These are phyloP conservation scores for Elsinoe ampelina DNA, from an alignment of 2,329 filamentous ascomycete species.

Conservation along the genomic window DNA sequence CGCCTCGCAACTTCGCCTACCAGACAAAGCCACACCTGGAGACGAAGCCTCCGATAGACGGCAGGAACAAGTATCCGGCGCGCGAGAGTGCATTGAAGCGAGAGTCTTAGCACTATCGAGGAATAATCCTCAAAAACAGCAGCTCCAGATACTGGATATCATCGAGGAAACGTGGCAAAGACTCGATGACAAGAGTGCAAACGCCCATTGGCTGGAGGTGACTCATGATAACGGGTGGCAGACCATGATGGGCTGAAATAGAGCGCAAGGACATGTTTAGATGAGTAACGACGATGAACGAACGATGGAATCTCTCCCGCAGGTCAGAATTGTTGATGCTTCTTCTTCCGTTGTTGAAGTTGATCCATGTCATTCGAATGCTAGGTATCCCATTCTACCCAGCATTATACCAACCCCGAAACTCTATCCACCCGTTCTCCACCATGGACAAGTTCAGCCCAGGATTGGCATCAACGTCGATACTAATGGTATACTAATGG, in stretches of 20 bases:
- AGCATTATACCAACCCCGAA: too few species aligned
- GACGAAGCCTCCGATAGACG: constrained; percentile 36
- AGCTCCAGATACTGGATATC: constrained; percentile 41
- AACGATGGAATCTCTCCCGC: neutral
- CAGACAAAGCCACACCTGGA: constrained; percentile 28
- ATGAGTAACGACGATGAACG: neutral
- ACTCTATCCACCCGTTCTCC: too few species aligned
- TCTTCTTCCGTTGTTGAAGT: too few species aligned
- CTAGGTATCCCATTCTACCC: too few species aligned
- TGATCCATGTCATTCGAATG: too few species aligned
- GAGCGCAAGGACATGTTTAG: too few species aligned
- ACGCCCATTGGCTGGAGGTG: constrained; percentile 48
- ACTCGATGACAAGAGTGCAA: constrained; percentile 39
- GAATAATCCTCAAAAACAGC: constrained; percentile 43
- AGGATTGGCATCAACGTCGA: too few species aligned
- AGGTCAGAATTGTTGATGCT: too few species aligned
- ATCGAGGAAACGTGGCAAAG: constrained; percentile 46
- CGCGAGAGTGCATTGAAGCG: constrained; percentile 41
- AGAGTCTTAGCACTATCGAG: constrained; percentile 38
- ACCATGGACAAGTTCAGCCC: too few species aligned
- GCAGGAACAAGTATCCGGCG: constrained; percentile 23
- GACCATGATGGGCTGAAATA: constrained; percentile 41
- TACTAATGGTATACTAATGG: too few species aligned
- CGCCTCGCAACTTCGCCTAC: constrained; percentile 42
- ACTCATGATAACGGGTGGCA: constrained; percentile 50